These are phyloP conservation scores for Mucor plumbeus DNA, from an alignment of 371 early-diverging fungal species.

Conservation along the genomic window DNA sequence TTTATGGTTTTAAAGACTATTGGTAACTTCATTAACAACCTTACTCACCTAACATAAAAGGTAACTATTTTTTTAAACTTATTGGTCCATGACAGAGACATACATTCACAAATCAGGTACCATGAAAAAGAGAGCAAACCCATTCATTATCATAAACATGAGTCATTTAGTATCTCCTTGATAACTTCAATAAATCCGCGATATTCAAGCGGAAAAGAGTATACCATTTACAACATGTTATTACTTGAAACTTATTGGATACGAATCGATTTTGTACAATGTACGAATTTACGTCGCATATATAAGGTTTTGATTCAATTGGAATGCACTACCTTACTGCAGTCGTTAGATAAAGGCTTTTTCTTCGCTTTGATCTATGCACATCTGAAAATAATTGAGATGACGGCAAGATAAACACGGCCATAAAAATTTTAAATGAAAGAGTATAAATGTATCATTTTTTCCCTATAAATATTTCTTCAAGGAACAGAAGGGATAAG, in stretches of 20 bases:
- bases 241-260: neutral
- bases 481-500: too few species aligned
- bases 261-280: too few species aligned
- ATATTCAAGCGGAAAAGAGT: neutral
- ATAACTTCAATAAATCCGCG: too few species aligned
- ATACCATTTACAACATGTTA: too few species aligned
- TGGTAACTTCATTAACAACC: neutral
- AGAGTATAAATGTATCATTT: neutral
- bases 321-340: neutral
- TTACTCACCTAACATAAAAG: neutral
- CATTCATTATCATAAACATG: neutral
- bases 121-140: neutral
- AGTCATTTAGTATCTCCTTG: neutral
- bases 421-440: neutral
- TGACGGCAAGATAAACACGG: neutral
- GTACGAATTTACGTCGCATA: neutral
- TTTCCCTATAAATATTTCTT: too few species aligned
- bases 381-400: neutral
- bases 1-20: neutral
- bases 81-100: neutral
- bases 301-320: constrained; percentile 1
- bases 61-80: neutral
- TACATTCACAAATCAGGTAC: neutral
- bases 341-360: neutral
- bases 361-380: neutral